A percentile compares a stretch with the other conserved stretches of the same genome.
Evolutionary conservation across 352 stramenopile species (phyloP).

Genomic region (Globisporangium echinulatum): DNA sequence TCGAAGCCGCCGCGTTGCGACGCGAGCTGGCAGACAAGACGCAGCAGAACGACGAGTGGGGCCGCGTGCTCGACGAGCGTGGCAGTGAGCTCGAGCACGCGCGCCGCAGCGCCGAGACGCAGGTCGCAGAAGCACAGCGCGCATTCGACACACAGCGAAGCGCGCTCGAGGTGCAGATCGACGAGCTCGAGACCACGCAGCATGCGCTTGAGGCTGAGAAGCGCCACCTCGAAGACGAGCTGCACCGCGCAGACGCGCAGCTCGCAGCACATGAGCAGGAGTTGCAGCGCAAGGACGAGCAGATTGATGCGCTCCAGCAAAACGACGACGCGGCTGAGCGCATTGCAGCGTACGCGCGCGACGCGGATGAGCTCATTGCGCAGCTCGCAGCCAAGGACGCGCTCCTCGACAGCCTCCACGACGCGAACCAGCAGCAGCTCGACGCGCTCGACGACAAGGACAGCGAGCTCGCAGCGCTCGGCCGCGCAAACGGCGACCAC

Average conservation of each 20-base stretch:
- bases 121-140: slow-evolving; percentile 29
- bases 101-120: slow-evolving; percentile 24
- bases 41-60: slow-evolving; percentile 19
- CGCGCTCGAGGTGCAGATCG: slow-evolving; percentile 11
- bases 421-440: slow-evolving; percentile 17
- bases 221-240: slow-evolving; percentile 9
- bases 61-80: slow-evolving; percentile 35
- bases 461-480: slow-evolving; percentile 18
- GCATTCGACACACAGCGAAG: slow-evolving; percentile 5
- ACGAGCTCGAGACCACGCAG: slow-evolving; percentile 4
- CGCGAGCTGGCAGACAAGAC: slow-evolving; percentile 18
- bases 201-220: slow-evolving; percentile 4
- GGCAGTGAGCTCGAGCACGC: slow-evolving; percentile 35
- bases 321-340: slow-evolving; percentile 4
- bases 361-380: slow-evolving; percentile 5
- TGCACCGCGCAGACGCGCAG: slow-evolving; percentile 4
- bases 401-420: slow-evolving; percentile 7
- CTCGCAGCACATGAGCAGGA: slow-evolving; percentile 1
- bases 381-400: slow-evolving; percentile 10
- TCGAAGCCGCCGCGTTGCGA: slow-evolving; percentile 15
- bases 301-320: background rate
- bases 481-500: slow-evolving; percentile 16
- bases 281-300: slow-evolving; percentile 1
- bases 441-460: slow-evolving; percentile 25
- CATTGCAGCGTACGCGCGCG: slow-evolving; percentile 7